These are phyloP conservation scores for Aspergillus neoniger DNA, from an alignment of 2,329 filamentous ascomycete species.

Conservation along the genomic window DNA sequence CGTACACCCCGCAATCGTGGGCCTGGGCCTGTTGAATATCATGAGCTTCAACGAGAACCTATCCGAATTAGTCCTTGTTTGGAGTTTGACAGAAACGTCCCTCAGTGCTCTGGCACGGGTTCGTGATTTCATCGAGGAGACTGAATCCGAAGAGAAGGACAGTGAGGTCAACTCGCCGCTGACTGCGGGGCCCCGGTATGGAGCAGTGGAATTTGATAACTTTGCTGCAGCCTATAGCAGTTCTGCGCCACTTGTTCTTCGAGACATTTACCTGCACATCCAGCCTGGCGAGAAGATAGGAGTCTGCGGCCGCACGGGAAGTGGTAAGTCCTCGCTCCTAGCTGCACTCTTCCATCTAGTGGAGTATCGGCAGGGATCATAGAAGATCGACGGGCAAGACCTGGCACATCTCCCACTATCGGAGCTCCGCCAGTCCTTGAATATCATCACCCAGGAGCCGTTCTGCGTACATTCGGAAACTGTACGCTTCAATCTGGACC, in stretches of 20 bases:
- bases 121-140: conserved; percentile 25
- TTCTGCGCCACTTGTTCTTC: background rate
- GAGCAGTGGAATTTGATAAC: background rate
- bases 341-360: background rate
- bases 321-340: background rate
- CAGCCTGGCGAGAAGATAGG: background rate
- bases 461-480: background rate
- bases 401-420: background rate
- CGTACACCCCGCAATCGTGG: background rate
- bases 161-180: background rate
- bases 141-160: background rate
- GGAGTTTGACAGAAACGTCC: conserved; percentile 56
- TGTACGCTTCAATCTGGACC: background rate
- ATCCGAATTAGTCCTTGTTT: conserved; percentile 47
- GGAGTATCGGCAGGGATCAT: background rate
- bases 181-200: background rate
- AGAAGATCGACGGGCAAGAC: background rate
- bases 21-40: conserved; percentile 45
- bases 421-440: background rate
- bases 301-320: background rate
- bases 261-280: background rate
- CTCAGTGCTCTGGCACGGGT: conserved; percentile 48
- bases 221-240: background rate
- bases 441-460: background rate
- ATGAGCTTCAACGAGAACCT: conserved; percentile 49